Percentiles rank a stretch among this genome's conserved stretches.
Conservation (phyloP, 306 rosid genomes). For the Ammopiptanthus mongolicus region DNA sequence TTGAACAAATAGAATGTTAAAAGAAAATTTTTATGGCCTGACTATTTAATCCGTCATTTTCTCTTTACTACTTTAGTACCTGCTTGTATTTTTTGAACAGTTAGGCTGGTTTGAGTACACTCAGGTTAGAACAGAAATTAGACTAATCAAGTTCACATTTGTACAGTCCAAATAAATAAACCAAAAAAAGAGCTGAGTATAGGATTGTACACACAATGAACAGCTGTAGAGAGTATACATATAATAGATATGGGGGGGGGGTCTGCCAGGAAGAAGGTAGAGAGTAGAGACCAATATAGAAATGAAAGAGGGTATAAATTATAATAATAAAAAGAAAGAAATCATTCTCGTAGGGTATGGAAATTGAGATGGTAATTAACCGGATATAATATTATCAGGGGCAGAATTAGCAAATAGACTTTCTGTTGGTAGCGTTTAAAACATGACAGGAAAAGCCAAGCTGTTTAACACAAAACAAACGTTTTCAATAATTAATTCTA, state of each 20-base stretch:
- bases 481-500: constrained; percentile 10
- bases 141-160: not conserved
- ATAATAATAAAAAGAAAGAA: no score
- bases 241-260: not conserved
- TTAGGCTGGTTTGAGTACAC: not conserved
- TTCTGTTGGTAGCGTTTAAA: constrained; percentile 43
- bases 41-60: not conserved
- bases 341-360: constrained; percentile 47
- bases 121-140: not conserved
- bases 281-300: not conserved
- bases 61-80: not conserved
- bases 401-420: not conserved
- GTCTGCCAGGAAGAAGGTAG: not conserved
- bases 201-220: constrained; percentile 1
- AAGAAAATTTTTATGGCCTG: no score
- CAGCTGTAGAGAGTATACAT: constrained; percentile 10
- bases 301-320: not conserved
- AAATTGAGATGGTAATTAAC: not conserved
- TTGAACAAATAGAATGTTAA: no score
- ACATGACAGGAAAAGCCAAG: constrained; percentile 67
- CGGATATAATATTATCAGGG: not conserved
- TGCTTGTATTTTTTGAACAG: not conserved
- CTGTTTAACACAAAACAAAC: constrained; percentile 64
- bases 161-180: not conserved
- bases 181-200: not conserved